Evolutionary conservation across 1,284 basidiomycete genomes (phyloP), one percentile per base, ranked within the genome.

Genomic region (Cutaneotrichosporon dermatis): DNA sequence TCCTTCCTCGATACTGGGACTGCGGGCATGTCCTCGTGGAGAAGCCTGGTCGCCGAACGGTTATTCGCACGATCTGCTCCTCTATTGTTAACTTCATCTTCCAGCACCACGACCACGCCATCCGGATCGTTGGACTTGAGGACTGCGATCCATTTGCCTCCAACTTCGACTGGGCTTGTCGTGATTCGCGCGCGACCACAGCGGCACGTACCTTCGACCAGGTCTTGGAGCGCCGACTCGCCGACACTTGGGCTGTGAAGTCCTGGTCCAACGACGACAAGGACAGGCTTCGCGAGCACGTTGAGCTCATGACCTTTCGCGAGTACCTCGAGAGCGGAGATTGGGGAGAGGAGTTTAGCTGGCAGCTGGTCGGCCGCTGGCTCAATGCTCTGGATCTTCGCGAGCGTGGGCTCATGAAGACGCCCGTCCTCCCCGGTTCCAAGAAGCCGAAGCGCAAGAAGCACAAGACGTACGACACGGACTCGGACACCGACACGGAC

Each of bases 41-140:
- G 10, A n/a, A 39, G 10, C 5, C 36, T 8, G 6, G 37, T 13
- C 10, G 13, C 15, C 37, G 7, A 6, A 13, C 3, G 1, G 35
- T 41, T 8, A 10, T 33, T 4, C 10, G 37, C 37, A 13, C 11
- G 13, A 36, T 51, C 42, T 8, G 25, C 12, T 25, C 12, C 13
- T 15, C 51, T 25, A 16, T 44, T 13, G 6, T 36, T 4, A 8
- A 25, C 16, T 33, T 10, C 33, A 13, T 15, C 33, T 5, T 15
- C 33, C 33, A 37, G 10, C 6, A 44, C 1, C 6, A 12, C 16
- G 25, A 39, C 11, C 54, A 49, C 13, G 36, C 11, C 10, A 36
- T 51, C 4, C 43, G 42, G 1, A 51, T 61, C 10, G 60, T 61
- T 15, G 60, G 60, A 6, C 39, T 61, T 4, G 60, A 61, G 15